Base-by-base conservation (phyloP, 768 basidiomycete genomes). In the Boletus barrowsii region DNA sequence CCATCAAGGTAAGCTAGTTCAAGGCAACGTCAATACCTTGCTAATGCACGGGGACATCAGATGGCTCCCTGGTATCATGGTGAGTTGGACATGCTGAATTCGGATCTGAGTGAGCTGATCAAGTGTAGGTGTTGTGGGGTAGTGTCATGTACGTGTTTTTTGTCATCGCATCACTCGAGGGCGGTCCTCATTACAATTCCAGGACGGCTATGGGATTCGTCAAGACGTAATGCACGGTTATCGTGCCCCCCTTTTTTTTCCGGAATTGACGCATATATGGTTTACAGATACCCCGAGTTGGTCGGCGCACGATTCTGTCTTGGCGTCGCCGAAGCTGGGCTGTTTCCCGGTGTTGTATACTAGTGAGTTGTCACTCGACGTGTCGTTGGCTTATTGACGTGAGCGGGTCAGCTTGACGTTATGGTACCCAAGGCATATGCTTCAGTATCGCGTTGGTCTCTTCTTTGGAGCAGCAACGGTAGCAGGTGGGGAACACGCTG, bases 301-400 rank as follows among this genome's bases (percentile, higher is more conserved):
- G 77, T 85, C 13, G 84, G 76, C n/a, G 75, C 73, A 10, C 79
- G 85, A 10, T 68, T 83, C 8, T 80, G 78, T 54, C 78, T 88
- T 0, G 88, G 87, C 3, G 62, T 85, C 3, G 79, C 84, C 0
- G 88, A 90, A 68, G 83, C 85, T 5, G 86, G 88, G 4, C 64
- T 88, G 10, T 89, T 86, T 67, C 87, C 88, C 11, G 87, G 87
- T 24, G 83, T 88, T 10, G 79, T 81, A 0, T 90, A 87, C 72
- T 89, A 86, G 87, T 87, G 51, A 42, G 78, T 66, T 32, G 44
- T 24, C 18, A 10, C 18, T 18, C 9, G 6, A n/a, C 3, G 10
- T 20, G 5, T 32, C 5, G 9, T 33, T 29, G 29, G 26, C 17
- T 10, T n/a, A 3, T 54, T 56, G 10, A 64, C 14, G 2, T 8